phyloP scores from a whole-genome alignment of 176 grass and related monocot species.

The Bromus sterilis region DNA sequence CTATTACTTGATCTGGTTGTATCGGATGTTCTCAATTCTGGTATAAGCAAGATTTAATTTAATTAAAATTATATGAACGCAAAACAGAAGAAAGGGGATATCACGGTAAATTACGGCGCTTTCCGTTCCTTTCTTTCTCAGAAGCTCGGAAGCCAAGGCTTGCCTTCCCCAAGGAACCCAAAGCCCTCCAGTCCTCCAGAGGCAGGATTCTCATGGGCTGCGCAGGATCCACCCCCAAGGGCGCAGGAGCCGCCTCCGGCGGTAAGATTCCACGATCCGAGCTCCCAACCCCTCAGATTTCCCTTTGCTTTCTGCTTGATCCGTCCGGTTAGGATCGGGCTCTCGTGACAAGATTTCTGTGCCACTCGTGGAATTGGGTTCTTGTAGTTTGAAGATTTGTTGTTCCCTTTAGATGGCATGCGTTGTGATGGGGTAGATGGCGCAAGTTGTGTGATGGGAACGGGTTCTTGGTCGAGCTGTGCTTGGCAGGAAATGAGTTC shows the following conservation, averaged over 20 bases:
- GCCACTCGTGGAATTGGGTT: not conserved
- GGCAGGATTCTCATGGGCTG: conserved; percentile 34
- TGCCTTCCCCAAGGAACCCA: not conserved
- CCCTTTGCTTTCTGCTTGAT: conserved; percentile 1
- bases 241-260: not conserved
- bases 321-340: not conserved
- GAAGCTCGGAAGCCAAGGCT: conserved; percentile 14
- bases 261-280: conserved; percentile 11
- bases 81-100: not conserved
- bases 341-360: not conserved
- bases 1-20: not conserved
- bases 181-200: not conserved
- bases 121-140: conserved; percentile 12
- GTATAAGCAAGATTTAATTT: not conserved
- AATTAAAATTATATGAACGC: not conserved
- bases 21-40: not conserved
- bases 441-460: not conserved
- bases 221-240: conserved; percentile 38
- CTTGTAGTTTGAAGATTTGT: not conserved
- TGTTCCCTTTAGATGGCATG: not conserved
- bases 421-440: not conserved
- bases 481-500: not conserved
- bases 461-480: not conserved
- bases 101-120: not conserved
- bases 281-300: conserved; percentile 4